These are phyloP conservation scores for Aspergillus homomorphus DNA, from an alignment of 495 filamentous ascomycete genomes.

Conservation along the genomic window DNA sequence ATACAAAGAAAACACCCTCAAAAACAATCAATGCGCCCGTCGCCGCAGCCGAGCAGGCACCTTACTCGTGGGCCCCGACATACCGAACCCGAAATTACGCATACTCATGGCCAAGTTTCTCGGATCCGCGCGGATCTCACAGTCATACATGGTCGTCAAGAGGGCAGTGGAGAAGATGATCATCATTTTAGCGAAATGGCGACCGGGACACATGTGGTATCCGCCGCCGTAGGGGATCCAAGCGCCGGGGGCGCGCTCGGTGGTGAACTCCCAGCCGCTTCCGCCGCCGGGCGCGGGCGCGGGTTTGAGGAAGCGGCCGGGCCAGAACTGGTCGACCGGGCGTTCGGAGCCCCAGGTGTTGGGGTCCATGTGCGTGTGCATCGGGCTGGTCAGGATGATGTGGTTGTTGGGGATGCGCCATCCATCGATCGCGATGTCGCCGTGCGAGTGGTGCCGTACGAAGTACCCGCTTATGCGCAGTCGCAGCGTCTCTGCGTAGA, in stretches of 20 bases:
- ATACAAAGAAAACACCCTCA: too few species aligned
- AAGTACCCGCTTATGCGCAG: background rate
- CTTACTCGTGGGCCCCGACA: too few species aligned
- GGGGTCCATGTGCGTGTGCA: background rate
- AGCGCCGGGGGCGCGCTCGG: background rate
- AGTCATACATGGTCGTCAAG: too few species aligned
- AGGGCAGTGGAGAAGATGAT: background rate
- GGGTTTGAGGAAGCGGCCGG: too few species aligned
- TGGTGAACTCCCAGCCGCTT: background rate
- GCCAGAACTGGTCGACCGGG: too few species aligned
- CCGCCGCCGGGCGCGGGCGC: too few species aligned
- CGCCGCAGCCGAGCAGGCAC: too few species aligned
- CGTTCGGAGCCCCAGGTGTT: too few species aligned
- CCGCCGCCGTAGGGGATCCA: constrained; percentile 2
- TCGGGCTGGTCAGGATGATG: background rate
- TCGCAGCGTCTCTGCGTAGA: constrained; percentile 6
- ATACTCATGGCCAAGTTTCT: too few species aligned
- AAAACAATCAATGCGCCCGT: too few species aligned
- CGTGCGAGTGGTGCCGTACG: background rate
- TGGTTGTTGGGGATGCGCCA: constrained; percentile 2
- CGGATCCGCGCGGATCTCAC: too few species aligned
- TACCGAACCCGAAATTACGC: too few species aligned
- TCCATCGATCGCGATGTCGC: background rate
- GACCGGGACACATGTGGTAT: background rate
- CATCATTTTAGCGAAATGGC: background rate